phyloP scores from a whole-genome alignment of 73 alveolate genomes.

The Paramecium primaurelia region DNA sequence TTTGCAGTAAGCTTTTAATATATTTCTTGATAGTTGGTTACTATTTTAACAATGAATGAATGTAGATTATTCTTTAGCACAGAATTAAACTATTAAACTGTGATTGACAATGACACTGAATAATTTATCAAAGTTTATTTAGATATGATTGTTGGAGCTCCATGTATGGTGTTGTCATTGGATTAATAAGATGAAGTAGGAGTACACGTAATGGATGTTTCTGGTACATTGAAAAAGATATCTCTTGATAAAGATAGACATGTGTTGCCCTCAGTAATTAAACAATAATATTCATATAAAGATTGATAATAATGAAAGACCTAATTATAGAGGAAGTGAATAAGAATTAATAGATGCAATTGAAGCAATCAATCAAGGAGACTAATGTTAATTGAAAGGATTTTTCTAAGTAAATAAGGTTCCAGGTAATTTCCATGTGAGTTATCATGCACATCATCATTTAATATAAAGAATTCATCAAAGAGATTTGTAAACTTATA shows the following conservation, averaged over 20 bases:
- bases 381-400: conserved; percentile 38
- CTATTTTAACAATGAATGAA: background rate
- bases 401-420: conserved; percentile 34
- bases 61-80: background rate
- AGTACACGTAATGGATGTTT: conserved; percentile 36
- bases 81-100: conserved; percentile 26
- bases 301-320: conserved; percentile 5
- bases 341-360: conserved; percentile 48
- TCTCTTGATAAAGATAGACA: background rate
- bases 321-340: conserved; percentile 43
- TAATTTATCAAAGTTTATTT: conserved; percentile 3
- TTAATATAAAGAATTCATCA: conserved; percentile 24
- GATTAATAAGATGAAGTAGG: conserved; percentile 45
- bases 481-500: conserved; percentile 20
- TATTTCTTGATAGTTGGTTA: background rate
- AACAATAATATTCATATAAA: background rate
- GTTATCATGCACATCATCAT: conserved; percentile 57
- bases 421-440: conserved; percentile 61
- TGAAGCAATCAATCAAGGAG: conserved; percentile 43
- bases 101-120: conserved; percentile 28
- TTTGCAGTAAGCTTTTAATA: conserved; percentile 18
- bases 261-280: background rate
- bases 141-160: background rate
- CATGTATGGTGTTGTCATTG: background rate
- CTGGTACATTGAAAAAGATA: background rate